Percentiles rank a stretch among this genome's conserved stretches.
Conservation (phyloP, 2,329 filamentous ascomycete species). For the Sclerotinia spermophila region DNA sequence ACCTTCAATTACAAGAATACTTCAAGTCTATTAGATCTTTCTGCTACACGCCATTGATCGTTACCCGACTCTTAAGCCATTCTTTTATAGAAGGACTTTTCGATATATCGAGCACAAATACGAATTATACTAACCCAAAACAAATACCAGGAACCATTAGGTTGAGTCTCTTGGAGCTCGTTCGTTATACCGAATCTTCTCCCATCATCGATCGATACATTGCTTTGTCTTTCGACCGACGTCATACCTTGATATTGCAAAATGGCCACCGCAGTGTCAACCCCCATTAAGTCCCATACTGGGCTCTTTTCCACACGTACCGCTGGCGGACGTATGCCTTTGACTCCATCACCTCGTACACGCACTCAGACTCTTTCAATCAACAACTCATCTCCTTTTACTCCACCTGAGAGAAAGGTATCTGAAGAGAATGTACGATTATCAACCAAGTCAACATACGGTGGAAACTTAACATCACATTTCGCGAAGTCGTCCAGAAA, state of each 20-base stretch:
- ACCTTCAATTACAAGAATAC: constrained; percentile 28
- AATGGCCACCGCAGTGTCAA: constrained; percentile 88
- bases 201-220: constrained; percentile 45
- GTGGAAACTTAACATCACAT: constrained; percentile 74
- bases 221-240: constrained; percentile 48
- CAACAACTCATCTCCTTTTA: constrained; percentile 71
- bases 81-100: constrained; percentile 44
- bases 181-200: constrained; percentile 38
- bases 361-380: constrained; percentile 51
- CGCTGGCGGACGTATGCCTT: constrained; percentile 88
- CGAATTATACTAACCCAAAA: constrained; percentile 46
- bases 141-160: constrained; percentile 52
- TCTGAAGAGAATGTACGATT: constrained; percentile 51
- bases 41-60: constrained; percentile 48
- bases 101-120: constrained; percentile 48
- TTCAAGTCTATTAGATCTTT: constrained; percentile 46
- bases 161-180: constrained; percentile 58
- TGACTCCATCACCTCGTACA: constrained; percentile 83
- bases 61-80: constrained; percentile 43
- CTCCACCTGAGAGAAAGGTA: constrained; percentile 57
- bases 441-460: constrained; percentile 68
- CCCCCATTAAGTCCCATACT: constrained; percentile 91
- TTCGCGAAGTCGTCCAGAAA: constrained; percentile 68
- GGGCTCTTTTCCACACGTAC: constrained; percentile 89
- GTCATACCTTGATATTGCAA: constrained; percentile 43